Conservation (phyloP, 1,139 yeast genomes). For the Candida sp. region DNA sequence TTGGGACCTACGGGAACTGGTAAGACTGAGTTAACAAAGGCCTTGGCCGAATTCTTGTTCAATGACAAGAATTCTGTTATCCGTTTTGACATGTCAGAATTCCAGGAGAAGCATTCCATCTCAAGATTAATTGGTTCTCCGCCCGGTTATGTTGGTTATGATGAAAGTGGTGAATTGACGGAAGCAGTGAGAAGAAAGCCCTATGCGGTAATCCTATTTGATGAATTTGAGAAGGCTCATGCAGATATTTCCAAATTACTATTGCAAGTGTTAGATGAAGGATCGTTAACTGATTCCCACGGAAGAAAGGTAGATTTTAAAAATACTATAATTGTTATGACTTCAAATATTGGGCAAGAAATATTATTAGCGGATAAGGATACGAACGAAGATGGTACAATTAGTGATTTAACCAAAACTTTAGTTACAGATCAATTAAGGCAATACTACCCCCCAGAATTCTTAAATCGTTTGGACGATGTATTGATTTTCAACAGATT, state of each 20-base stretch:
- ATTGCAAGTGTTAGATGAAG: slow-evolving; percentile 91
- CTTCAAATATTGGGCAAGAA: slow-evolving; percentile 95
- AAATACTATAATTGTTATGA: slow-evolving; percentile 95
- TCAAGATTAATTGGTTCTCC: slow-evolving; percentile 95
- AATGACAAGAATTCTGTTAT: slow-evolving; percentile 84
- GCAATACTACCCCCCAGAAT: slow-evolving; percentile 85
- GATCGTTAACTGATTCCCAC: slow-evolving; percentile 89
- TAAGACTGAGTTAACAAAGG: slow-evolving; percentile 91
- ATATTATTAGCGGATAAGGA: slow-evolving; percentile 61
- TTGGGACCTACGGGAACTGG: slow-evolving; percentile 99
- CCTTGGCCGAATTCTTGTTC: slow-evolving; percentile 86
- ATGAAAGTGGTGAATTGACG: slow-evolving; percentile 95
- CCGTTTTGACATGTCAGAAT: slow-evolving; percentile 96
- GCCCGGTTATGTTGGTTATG: slow-evolving; percentile 97
- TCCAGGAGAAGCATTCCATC: slow-evolving; percentile 90
- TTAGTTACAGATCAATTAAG: slow-evolving; percentile 68
- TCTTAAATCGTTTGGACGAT: slow-evolving; percentile 90
- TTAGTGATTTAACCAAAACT: slow-evolving; percentile 46
- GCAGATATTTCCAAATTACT: slow-evolving; percentile 94
- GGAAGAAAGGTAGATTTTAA: slow-evolving; percentile 93
- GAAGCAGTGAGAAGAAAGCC: slow-evolving; percentile 91
- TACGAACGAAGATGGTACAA: slow-evolving; percentile 41
- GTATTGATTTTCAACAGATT: slow-evolving; percentile 85
- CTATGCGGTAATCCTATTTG: slow-evolving; percentile 90
- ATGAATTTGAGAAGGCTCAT: slow-evolving; percentile 99